Evolutionary conservation across 371 early-diverging fungal genomes (phyloP), one percentile per base, ranked within the genome.

Genomic region (Mortierella sp.): DNA sequence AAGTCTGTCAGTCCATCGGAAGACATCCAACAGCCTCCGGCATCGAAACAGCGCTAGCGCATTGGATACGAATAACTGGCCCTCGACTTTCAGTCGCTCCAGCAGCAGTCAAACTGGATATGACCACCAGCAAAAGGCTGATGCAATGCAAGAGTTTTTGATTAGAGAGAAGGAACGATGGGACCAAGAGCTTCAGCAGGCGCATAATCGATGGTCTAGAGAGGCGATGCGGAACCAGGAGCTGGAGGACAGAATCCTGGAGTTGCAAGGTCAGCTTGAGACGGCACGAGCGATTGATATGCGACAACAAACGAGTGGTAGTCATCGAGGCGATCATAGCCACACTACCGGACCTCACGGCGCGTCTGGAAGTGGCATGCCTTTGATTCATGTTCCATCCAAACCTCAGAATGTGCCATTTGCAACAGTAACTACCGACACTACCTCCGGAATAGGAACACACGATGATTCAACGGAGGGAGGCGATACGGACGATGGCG

Each of bases 161-260:
- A 56, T 30, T n/a, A 54, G 61, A 24, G 76, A 76, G 39, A 76
- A 76, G 54, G 76, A 76, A 28, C 64, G 70, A 2, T 76, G 76
- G 76, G 76, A 76, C 23, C 51, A 55, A 19, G 76, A 76, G 26
- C 50, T 76, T 0, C 76, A 69, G n/a, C 61, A 69, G 26, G 64
- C 76, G 0, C 69, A 76, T 19, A 69, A 56, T 27, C 55, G 64
- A 46, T 56, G 69, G 54, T 56, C 69, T 1, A 55, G 44, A 42
- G 76, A 76, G 52, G 76, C 76, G 8, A 23, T 60, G 49, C 50
- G 64, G 50, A 76, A 76, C 31, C 70, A 76, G 15, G 50, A 69
- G 28, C 54, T 76, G 1, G 76, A 76, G 34, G 76, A 76, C 6
- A 59, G 70, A 5, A 69, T 76, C 21, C 34, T 76, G 41, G 76